Evolutionary conservation across 495 filamentous ascomycete genomes (phyloP), one percentile per base, ranked within the genome.

Genomic region (Penicillium soppii): DNA sequence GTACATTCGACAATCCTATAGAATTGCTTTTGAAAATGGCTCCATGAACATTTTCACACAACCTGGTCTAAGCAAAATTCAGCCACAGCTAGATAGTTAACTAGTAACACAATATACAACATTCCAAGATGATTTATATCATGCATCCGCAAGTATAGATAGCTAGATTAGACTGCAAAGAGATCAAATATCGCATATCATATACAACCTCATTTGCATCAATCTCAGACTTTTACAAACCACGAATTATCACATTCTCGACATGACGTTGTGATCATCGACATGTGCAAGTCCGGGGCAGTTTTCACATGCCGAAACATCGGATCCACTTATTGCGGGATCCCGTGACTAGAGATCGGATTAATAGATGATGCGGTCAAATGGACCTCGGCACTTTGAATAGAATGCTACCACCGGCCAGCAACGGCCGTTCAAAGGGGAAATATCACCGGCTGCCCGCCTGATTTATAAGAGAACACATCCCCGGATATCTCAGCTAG

Each of bases 381-480:
- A 40, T 37, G 56, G 46, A 59, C 72, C 72, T 73, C 69, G 72
- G 72, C 57, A 61, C 51, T 59, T 68, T 64, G n/a, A n/a, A n/a
- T n/a, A 50, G 49, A 43, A 55, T 47, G 48, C 41, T 20, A 55
- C 46, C 47, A 47, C 30, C 53, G 58, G 54, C 47, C 47, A 49
- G 47, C 27, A 33, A 35, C 51, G 42, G 47, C n/a, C 46, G 47
- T 69, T 58, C 60, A 56, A 68, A 68, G 66, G 47, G 62, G 59
- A 55, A 70, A 56, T 63, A 65, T 29, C 42, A 66, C 64, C 62
- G 59, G 54, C 38, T 58, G 49, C 54, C 61, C 56, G 50, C 39
- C 15, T 56, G 32, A n/a, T 60, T 54, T 66, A 56, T 60, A 63
- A 68, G 57, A 52, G 48, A 62, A 32, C 47, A 23, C 12, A 43